Evolutionary conservation across 1,284 basidiomycete species (phyloP).

Genomic region (Sanghuangporus weigelae): DNA sequence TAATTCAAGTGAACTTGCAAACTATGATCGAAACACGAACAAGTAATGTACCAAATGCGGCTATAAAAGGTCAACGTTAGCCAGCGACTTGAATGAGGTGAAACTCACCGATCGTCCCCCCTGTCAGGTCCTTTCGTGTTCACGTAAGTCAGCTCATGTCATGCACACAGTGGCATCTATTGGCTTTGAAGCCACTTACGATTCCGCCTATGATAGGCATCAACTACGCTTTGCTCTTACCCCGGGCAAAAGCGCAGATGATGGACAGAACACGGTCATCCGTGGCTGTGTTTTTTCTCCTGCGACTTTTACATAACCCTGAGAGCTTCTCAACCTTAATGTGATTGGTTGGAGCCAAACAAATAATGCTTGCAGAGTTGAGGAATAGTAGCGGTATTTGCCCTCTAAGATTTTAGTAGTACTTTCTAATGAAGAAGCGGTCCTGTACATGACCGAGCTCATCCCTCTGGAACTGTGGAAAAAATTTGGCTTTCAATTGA

Average conservation of each 20-base stretch:
- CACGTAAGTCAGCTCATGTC: neutral
- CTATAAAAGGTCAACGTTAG: neutral
- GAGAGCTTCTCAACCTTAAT: neutral
- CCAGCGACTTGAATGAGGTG: neutral
- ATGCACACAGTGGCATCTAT: neutral
- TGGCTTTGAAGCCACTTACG: neutral
- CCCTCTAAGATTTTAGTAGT: no score
- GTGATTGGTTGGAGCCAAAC: neutral
- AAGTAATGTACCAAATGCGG: constrained; percentile 13
- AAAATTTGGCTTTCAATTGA: no score
- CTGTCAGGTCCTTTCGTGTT: constrained; percentile 7
- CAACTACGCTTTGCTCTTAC: neutral
- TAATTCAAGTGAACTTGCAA: neutral
- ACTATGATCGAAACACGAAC: neutral
- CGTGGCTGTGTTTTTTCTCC: constrained; percentile 1
- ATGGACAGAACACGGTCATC: neutral
- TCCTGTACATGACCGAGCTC: no score
- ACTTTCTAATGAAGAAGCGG: no score
- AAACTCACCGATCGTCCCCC: constrained; percentile 12
- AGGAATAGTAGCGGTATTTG: no score
- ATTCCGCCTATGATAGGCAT: constrained; percentile 15
- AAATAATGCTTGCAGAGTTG: no score
- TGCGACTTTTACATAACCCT: neutral
- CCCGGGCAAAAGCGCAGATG: neutral
- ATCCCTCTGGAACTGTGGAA: no score